Evolutionary conservation across 2,329 filamentous ascomycete species (phyloP).

Genomic region (Fusarium scirpi): DNA sequence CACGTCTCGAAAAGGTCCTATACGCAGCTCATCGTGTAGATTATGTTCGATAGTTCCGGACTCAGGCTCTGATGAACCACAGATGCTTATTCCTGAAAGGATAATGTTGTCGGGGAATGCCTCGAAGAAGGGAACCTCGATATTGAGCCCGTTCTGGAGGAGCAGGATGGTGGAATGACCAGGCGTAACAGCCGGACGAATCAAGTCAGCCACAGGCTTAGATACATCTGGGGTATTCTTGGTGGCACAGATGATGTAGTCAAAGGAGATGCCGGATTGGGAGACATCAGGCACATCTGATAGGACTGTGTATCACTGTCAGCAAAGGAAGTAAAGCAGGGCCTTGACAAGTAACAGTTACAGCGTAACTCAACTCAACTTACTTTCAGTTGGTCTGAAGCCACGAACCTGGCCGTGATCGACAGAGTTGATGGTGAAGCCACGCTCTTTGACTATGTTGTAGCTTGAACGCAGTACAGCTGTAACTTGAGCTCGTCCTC

Average conservation of each 20-base stretch:
- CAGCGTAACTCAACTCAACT: neutral
- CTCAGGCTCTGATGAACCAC: slow-evolving; percentile 43
- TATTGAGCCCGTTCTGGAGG: slow-evolving; percentile 46
- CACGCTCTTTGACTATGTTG: slow-evolving; percentile 33
- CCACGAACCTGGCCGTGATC: slow-evolving; percentile 40
- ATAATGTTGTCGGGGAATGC: slow-evolving; percentile 39
- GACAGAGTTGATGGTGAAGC: slow-evolving; percentile 43
- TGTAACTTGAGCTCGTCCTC: slow-evolving; percentile 40
- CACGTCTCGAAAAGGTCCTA: slow-evolving; percentile 40
- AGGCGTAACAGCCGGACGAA: slow-evolving; percentile 39
- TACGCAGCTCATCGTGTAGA: slow-evolving; percentile 37
- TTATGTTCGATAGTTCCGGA: slow-evolving; percentile 41
- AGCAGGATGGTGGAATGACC: slow-evolving; percentile 39
- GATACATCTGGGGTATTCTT: slow-evolving; percentile 44
- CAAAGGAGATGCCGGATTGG: slow-evolving; percentile 29
- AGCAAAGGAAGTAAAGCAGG: neutral
- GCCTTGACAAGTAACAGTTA: neutral
- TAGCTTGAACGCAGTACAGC: slow-evolving; percentile 46
- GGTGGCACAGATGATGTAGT: slow-evolving; percentile 44
- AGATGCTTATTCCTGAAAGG: slow-evolving; percentile 45
- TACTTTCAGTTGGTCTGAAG: slow-evolving; percentile 41
- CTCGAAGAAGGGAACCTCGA: slow-evolving; percentile 36
- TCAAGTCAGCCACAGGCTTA: slow-evolving; percentile 33
- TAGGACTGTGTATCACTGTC: slow-evolving; percentile 29
- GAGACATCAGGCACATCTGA: slow-evolving; percentile 37